A percentile compares a stretch with the other conserved stretches of the same genome.
phyloP scores from a whole-genome alignment of 2,329 filamentous ascomycete genomes.

The Apiospora pterosperma region DNA sequence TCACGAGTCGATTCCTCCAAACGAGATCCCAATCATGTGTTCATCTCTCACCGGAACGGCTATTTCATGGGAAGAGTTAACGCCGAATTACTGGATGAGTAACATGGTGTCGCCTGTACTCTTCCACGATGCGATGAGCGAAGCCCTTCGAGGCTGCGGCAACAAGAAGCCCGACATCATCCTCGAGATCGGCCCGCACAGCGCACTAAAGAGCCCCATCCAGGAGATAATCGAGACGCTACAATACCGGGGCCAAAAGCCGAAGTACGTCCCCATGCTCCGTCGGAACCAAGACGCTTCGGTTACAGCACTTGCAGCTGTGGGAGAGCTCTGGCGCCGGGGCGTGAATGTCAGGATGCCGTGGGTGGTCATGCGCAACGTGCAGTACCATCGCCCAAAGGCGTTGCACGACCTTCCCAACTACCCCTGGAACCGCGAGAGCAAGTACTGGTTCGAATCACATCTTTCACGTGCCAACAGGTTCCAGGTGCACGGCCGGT shows the following conservation, averaged over 20 bases:
- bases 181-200: conserved; percentile 22
- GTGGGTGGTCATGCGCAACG: conserved; percentile 18
- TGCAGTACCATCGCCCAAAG: conserved; percentile 12
- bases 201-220: conserved; percentile 19
- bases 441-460: conserved; percentile 51
- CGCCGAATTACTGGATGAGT: conserved; percentile 18
- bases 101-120: conserved; percentile 22
- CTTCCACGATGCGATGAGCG: conserved; percentile 17
- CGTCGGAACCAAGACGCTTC: conserved; percentile 12
- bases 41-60: conserved; percentile 18
- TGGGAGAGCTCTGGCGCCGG: conserved; percentile 17
- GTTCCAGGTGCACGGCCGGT: conserved; percentile 40
- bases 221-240: conserved; percentile 19
- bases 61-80: conserved; percentile 14
- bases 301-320: conserved; percentile 13
- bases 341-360: conserved; percentile 16
- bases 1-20: not conserved
- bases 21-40: conserved; percentile 15
- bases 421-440: conserved; percentile 53
- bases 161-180: conserved; percentile 14
- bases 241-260: conserved; percentile 9
- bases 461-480: conserved; percentile 41
- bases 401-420: conserved; percentile 43
- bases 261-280: conserved; percentile 16
- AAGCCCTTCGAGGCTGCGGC: conserved; percentile 9